Percentiles rank a stretch among this genome's conserved stretches.
Evolutionary conservation across 495 filamentous ascomycete genomes (phyloP).

Genomic region (Cladorrhinum samala): DNA sequence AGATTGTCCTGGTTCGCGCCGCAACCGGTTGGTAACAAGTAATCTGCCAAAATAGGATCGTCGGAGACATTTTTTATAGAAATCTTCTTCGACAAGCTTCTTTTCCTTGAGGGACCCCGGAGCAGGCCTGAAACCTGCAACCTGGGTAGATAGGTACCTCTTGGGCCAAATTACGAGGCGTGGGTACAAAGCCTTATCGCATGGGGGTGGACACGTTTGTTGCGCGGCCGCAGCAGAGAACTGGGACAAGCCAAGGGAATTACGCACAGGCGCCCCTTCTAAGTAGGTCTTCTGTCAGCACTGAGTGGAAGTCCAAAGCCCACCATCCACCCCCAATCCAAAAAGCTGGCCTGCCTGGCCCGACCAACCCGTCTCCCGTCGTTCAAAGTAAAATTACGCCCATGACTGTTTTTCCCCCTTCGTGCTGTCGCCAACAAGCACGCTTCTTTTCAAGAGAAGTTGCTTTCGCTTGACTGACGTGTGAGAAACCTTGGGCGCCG

Average conservation of each 20-base stretch:
- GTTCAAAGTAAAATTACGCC: conserved; percentile 13
- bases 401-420: conserved; percentile 11
- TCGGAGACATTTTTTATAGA: background rate
- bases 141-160: background rate
- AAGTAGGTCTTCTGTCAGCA: background rate
- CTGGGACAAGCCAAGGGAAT: no score
- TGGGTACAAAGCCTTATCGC: background rate
- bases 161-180: background rate
- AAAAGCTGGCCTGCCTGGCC: no score
- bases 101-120: background rate
- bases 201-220: background rate
- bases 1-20: no score
- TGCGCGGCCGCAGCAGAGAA: no score
- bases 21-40: conserved; percentile 5
- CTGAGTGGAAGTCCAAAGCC: background rate
- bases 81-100: background rate
- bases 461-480: background rate
- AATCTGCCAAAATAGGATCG: background rate
- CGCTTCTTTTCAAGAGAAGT: background rate
- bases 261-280: background rate
- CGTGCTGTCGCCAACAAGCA: background rate
- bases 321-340: conserved; percentile 7
- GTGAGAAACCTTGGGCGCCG: background rate
- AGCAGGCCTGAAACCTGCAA: no score
- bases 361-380: no score